These are phyloP conservation scores for Aspergillus kassunensis DNA, from an alignment of 495 filamentous ascomycete genomes.

Conservation along the genomic window DNA sequence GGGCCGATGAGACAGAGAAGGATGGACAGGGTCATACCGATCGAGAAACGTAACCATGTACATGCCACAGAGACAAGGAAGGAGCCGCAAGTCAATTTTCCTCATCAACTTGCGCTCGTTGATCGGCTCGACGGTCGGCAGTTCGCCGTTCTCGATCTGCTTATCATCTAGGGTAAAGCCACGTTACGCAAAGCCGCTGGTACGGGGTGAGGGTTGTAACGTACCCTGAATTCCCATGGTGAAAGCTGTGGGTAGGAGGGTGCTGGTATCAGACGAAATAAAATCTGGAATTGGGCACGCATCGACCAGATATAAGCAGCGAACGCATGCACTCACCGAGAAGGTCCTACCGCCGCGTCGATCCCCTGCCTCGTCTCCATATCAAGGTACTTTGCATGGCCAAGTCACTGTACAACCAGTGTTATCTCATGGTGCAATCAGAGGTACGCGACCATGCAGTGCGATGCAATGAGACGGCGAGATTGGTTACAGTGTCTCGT, in stretches of 20 bases:
- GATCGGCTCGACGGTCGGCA: no score
- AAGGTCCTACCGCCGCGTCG: no score
- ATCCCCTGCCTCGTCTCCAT: not conserved
- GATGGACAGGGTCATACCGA: conserved; percentile 38
- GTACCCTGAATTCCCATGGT: not conserved
- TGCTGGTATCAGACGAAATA: no score
- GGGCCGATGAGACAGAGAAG: no score
- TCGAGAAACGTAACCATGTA: conserved; percentile 81
- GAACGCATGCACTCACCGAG: no score
- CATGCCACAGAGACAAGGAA: conserved; percentile 71
- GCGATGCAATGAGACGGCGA: not conserved
- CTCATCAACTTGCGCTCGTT: conserved; percentile 61
- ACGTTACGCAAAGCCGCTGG: not conserved
- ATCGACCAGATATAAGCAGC: no score
- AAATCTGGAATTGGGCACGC: no score
- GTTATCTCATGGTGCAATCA: not conserved
- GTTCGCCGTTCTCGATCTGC: not conserved
- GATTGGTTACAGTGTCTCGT: not conserved
- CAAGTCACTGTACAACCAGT: not conserved
- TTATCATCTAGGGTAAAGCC: not conserved
- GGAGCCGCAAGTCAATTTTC: conserved; percentile 68
- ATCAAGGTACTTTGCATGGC: not conserved
- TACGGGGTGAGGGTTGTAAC: not conserved
- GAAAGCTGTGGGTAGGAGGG: no score
- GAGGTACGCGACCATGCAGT: not conserved